These are phyloP conservation scores for Forsythia viridissima DNA, from an alignment of 257 asterid species.

Conservation along the genomic window DNA sequence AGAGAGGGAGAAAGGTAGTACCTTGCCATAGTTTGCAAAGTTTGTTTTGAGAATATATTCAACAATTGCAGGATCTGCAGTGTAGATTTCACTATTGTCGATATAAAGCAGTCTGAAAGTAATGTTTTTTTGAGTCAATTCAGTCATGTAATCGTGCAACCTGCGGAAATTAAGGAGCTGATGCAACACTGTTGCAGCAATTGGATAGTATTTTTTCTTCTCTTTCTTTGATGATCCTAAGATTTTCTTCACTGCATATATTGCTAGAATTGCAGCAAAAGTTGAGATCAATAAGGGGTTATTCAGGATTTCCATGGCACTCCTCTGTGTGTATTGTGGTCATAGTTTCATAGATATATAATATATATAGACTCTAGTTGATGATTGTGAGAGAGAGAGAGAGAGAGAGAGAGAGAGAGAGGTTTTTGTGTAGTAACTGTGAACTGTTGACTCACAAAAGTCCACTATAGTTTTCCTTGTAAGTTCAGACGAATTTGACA, in stretches of 20 bases:
- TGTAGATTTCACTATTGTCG: conserved; percentile 30
- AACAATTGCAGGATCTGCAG: conserved; percentile 41
- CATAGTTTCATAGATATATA: background rate
- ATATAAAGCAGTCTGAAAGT: conserved; percentile 36
- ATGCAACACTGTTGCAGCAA: conserved; percentile 39
- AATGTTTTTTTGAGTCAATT: conserved; percentile 33
- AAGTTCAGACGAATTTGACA: too few relatives aligned
- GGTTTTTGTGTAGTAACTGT: too few relatives aligned
- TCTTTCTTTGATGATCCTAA: conserved; percentile 1
- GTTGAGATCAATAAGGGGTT: background rate
- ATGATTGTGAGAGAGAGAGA: background rate
- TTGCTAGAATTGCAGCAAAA: background rate
- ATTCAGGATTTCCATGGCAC: background rate
- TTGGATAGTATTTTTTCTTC: conserved; percentile 32
- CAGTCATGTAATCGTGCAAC: conserved; percentile 38
- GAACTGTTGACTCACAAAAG: background rate
- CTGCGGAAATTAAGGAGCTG: conserved; percentile 41
- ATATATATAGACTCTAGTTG: background rate
- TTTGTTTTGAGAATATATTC: conserved; percentile 44
- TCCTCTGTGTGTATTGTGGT: background rate
- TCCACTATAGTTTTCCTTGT: background rate
- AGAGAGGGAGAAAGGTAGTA: conserved; percentile 10
- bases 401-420: too few relatives aligned
- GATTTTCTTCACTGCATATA: background rate
- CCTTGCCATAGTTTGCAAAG: conserved; percentile 46